Evolutionary conservation across 2,329 filamentous ascomycete species (phyloP).

Genomic region (Verticillium tricorpus): DNA sequence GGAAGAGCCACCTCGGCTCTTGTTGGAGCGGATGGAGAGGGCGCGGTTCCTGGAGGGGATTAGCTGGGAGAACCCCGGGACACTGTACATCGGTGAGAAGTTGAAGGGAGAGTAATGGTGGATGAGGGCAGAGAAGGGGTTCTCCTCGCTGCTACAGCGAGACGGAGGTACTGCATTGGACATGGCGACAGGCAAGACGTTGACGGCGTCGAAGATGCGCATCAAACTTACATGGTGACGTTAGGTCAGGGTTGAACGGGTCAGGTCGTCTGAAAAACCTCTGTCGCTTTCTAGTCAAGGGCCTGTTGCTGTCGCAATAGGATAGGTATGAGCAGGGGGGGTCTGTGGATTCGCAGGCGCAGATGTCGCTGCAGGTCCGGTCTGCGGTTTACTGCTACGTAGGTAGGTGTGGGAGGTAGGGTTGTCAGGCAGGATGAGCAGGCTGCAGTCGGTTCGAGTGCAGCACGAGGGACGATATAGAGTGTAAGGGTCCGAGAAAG

Average conservation of each 20-base stretch:
- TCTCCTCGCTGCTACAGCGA: neutral
- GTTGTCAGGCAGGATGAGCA: neutral
- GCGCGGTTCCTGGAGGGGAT: slow-evolving; percentile 58
- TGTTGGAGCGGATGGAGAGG: slow-evolving; percentile 67
- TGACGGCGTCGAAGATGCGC: neutral
- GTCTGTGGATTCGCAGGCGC: neutral
- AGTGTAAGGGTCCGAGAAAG: neutral
- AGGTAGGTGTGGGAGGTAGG: neutral
- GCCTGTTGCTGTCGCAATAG: neutral
- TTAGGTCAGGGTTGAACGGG: neutral
- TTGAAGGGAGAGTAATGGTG: neutral
- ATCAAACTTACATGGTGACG: neutral
- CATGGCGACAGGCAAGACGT: neutral
- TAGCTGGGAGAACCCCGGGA: neutral
- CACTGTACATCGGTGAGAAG: neutral
- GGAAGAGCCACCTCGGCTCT: slow-evolving; percentile 34
- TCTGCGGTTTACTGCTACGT: neutral
- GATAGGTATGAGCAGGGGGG: neutral
- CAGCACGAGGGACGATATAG: neutral
- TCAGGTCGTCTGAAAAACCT: neutral
- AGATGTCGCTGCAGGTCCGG: neutral
- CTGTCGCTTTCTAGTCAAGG: neutral
- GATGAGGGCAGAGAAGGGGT: neutral
- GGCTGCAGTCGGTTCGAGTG: neutral
- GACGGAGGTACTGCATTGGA: neutral